phyloP scores from a whole-genome alignment of 768 basidiomycete genomes.

The Phaeolepiota aurea region DNA sequence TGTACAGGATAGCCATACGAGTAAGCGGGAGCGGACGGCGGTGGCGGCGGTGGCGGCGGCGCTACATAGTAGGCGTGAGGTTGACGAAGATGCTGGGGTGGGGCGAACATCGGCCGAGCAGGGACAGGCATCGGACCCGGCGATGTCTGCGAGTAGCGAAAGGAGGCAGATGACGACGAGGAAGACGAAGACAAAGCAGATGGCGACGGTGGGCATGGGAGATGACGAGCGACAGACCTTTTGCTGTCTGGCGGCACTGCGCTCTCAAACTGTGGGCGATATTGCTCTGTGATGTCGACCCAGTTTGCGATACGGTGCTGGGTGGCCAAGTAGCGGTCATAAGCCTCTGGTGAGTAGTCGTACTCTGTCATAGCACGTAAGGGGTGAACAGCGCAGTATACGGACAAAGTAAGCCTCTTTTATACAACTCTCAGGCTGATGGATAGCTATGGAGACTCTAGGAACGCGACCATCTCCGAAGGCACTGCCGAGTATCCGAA shows the following conservation, averaged over 20 bases:
- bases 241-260: slow-evolving; percentile 10
- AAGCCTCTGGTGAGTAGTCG: slow-evolving; percentile 51
- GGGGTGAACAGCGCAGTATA: slow-evolving; percentile 3
- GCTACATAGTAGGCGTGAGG: slow-evolving; percentile 6
- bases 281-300: slow-evolving; percentile 38
- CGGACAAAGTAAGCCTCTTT: not conserved
- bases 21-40: too few species aligned
- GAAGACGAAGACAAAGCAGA: slow-evolving; percentile 2
- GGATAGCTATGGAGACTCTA: too few species aligned
- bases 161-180: slow-evolving; percentile 4
- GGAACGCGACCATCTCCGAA: too few species aligned
- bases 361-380: slow-evolving; percentile 42
- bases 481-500: too few species aligned
- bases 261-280: slow-evolving; percentile 21
- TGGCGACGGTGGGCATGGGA: slow-evolving; percentile 7
- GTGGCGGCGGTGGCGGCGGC: slow-evolving; percentile 3
- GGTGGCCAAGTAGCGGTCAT: slow-evolving; percentile 36
- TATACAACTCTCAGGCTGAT: too few species aligned
- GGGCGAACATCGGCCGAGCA: too few species aligned
- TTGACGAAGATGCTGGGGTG: slow-evolving; percentile 1
- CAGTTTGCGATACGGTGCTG: slow-evolving; percentile 42
- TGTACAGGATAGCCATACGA: not conserved
- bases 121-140: slow-evolving; percentile 4
- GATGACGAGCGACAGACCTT: slow-evolving; percentile 3
- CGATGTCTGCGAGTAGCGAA: slow-evolving; percentile 1